Percentiles rank a stretch among this genome's conserved stretches.
Evolutionary conservation across 768 basidiomycete species (phyloP).

Genomic region (Mycena maculata): DNA sequence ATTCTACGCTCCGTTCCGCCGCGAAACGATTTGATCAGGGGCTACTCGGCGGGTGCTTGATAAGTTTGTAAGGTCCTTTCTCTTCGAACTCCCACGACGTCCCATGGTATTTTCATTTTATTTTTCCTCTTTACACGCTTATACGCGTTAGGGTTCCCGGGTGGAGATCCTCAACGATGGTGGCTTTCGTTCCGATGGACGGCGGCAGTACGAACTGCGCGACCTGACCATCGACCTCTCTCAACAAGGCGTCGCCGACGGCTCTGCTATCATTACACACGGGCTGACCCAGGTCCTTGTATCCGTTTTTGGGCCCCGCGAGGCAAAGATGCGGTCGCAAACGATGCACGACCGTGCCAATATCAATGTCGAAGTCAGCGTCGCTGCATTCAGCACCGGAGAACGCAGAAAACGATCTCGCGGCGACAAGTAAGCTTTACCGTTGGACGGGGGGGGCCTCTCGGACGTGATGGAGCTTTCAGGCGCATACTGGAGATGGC

Average conservation of each 20-base stretch:
- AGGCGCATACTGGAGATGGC: constrained; percentile 92
- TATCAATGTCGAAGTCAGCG: constrained; percentile 89
- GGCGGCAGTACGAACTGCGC: constrained; percentile 92
- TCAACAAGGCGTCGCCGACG: constrained; percentile 83
- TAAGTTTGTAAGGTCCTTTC: not conserved
- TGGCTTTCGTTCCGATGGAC: constrained; percentile 91
- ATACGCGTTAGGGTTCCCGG: constrained; percentile 54
- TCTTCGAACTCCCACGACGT: not conserved
- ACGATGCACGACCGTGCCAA: constrained; percentile 89
- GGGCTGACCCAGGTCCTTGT: constrained; percentile 91
- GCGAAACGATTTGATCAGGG: not conserved
- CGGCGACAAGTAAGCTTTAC: constrained; percentile 84
- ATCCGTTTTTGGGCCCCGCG: constrained; percentile 92
- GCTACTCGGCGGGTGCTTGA: not conserved
- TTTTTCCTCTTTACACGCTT: constrained; percentile 24
- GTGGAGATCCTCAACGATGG: constrained; percentile 87
- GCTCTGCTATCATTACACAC: constrained; percentile 85
- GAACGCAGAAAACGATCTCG: constrained; percentile 80
- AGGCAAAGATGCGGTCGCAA: constrained; percentile 83
- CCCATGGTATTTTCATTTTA: constrained; percentile 12
- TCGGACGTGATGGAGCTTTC: constrained; percentile 17
- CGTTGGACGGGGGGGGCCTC: constrained; percentile 3
- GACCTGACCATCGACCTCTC: constrained; percentile 83
- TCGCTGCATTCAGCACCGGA: constrained; percentile 89
- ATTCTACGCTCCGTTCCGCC: not conserved